Base-by-base conservation (phyloP, 1,139 yeast genomes). In the Spathaspora sp. region DNA sequence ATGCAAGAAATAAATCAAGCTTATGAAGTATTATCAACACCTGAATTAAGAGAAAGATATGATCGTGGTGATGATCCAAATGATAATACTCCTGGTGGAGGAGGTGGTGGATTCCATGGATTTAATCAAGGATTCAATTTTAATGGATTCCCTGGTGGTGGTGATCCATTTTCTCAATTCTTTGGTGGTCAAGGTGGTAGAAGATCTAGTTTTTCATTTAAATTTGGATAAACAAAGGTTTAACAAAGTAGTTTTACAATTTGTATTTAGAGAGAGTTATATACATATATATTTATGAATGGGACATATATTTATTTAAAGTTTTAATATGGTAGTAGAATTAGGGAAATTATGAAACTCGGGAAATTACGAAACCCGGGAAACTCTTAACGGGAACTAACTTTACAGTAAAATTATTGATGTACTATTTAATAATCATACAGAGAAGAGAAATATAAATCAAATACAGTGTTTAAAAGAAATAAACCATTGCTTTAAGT, bases 1-100 rank as follows among this genome's bases (percentile, higher is more conserved):
- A 93, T 93, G 95, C 90, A 95, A 47, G 91, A 86, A 44, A 88
- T 93, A 53, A 93, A 93, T 64, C 89, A 86, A 60, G 99, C 99
- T 0, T 91, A 93, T 62, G 98, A 91, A 60, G 84, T 86, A 3
- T 71, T 93, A 42, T 80, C 91, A 8, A 81, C 86, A 54, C 78
- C 79, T 2, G 88, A 84, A 43, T 70, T 79, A 49, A 78, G 84
- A 47, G 80, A 72, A 48, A 74, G 85, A 44, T 89, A 86, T 58
- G 96, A 90, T 62, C 56, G 71, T 33, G 89, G 89, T 7, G 81
- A 76, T 44, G 86, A 80, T 58, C 84, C 86, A 5, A 80, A 79
- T 55, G 84, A 76, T 57, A 74, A 66, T 11, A 41, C 42, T 43
- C 54, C 54, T 8, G n/a, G 11, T 16, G 20, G 34, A 8, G 54